Conservation (phyloP, 75 land plant species). For the Chamaecyparis obtusa region DNA sequence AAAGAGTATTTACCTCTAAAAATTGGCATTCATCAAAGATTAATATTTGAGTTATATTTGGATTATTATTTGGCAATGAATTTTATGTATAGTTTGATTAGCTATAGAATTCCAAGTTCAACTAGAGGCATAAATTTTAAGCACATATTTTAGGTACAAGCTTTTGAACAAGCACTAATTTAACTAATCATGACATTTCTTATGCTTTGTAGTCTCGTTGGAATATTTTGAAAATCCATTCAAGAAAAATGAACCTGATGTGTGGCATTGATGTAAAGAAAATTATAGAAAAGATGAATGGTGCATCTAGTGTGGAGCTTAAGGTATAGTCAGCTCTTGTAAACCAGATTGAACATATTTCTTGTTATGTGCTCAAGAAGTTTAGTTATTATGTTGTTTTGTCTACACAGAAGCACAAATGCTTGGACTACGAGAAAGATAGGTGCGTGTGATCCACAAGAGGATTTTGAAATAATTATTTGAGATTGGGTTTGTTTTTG, state of each 20-base stretch:
- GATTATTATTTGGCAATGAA: not conserved
- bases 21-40: not conserved
- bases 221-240: slow-evolving; percentile 91
- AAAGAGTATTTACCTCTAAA: too few relatives aligned
- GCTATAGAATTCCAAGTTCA: not conserved
- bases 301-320: slow-evolving; percentile 97
- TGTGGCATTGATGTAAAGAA: slow-evolving; percentile 96
- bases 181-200: not conserved
- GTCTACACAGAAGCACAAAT: slow-evolving; percentile 99
- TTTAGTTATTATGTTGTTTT: not conserved
- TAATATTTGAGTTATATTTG: not conserved
- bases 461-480: slow-evolving; percentile 97
- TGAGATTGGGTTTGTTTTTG: too few relatives aligned
- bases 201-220: slow-evolving; percentile 68
- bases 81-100: not conserved
- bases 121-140: not conserved
- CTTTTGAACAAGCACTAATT: not conserved
- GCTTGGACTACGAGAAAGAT: slow-evolving; percentile 94
- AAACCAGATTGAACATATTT: not conserved
- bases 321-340: slow-evolving; percentile 43
- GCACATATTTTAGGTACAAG: not conserved
- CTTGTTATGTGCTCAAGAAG: not conserved
- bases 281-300: slow-evolving; percentile 94
- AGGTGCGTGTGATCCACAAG: slow-evolving; percentile 96
- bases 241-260: slow-evolving; percentile 96